Base-by-base conservation (phyloP, 345 rosid species). In the Dipteronia dyeriana region DNA sequence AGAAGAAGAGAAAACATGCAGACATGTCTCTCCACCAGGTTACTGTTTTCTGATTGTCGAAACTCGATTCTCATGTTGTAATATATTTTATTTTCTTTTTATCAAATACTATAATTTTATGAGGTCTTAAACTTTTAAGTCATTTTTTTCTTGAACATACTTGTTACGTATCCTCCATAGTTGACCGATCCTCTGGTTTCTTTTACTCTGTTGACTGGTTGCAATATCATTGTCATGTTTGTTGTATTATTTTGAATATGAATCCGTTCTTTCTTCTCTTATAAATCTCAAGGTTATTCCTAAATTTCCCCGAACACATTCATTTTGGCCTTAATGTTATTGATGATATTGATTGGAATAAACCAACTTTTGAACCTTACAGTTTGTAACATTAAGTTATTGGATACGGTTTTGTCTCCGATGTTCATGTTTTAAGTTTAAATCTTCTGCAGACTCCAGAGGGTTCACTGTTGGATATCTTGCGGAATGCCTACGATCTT, bases 1-100 rank as follows among this genome's bases (percentile, higher is more conserved):
- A 93, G 89, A 95, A 85, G 90, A 95, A 92, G 79, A 91, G 91
- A 84, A 91, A 88, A 75, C 80, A 84, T 53, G 74, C 84, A 64
- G 90, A 86, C 71, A 85, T 70, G 75, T 90, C 91, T 49, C 82
- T 95, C 80, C 98, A 91, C 85, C 98, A 95, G 99, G 99, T 93
- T 69, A 71, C 79, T 63, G 68, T 84, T 86, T 82, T 82, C 26
- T 20, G 57, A 74, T 61, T 70, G 12, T 43, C 26, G 29, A 45
- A 72, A 62, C 38, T 38, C 2, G 47, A 66, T 34, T 25, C 19
- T 64, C 11, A 54, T 16, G 22, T 22, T 20, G 54, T 60, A 41
- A 25, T 59, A 20, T 22, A 59, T 59, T n/a, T 57, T 57, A 22
- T 20, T 20, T 41, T 11, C 20, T 71, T 10, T 49, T 60, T 13